Base-by-base conservation (phyloP, 2,329 filamentous ascomycete species). In the Clonostachys sp. region DNA sequence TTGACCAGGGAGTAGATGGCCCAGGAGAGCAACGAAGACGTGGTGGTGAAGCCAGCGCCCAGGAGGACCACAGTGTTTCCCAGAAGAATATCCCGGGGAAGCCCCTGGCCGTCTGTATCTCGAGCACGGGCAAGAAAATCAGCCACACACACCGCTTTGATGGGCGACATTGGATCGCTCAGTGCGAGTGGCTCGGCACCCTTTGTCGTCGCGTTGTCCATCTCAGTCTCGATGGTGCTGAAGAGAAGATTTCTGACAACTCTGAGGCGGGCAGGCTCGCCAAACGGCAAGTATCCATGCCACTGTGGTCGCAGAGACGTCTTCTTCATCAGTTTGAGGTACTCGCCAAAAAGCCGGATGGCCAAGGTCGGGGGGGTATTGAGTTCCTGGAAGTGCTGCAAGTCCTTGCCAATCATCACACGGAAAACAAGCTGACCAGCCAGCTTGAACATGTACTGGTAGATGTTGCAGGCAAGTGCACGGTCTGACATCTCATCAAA, bases 1-100 rank as follows among this genome's bases (percentile, higher is more conserved):
- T 59, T 64, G 6, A 75, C 71, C 2, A 82, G 60, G 6, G 71
- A 67, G 56, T 81, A 83, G 38, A 82, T 57, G 2, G 78, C 64
- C 80, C 79, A 84, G 0, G 77, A 80, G 3, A 83, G 65, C 5
- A 83, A 69, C 0, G 77, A 77, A 4, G 72, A 75, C 1, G 77
- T 84, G 1, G 80, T 84, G 2, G 76, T 81, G 63, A 84, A 84
- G 17, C 81, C 81, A 3, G 80, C 80, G 5, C 68, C 80, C 1
- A 73, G 77, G 7, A 72, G 71, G 4, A 82, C 76, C 3, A 81
- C 63, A 0, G 81, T 62, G 0, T 1, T 52, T 50, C 40, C 56
- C 55, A 20, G 10, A 5, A 66, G 53, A 2, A 57, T 53, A 10
- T 54, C 42, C 1, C 65, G 60, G 0, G 79, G 75, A 1, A 83